phyloP scores from a whole-genome alignment of 2,329 filamentous ascomycete species.

The Paraphoma chrysanthemicola region DNA sequence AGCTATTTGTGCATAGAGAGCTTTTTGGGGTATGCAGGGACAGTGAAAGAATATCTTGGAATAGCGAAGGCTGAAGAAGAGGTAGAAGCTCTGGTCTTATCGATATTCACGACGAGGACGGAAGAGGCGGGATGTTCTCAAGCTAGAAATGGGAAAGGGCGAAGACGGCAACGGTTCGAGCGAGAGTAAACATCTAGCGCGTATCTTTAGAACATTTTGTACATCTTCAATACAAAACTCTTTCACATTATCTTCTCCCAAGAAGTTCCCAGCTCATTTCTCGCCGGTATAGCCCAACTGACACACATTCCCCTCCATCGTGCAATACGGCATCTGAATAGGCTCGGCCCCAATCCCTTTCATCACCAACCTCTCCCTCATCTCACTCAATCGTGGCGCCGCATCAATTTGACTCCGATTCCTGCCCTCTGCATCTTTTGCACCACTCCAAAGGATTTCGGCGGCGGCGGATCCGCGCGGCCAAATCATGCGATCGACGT shows the following conservation, averaged over 20 bases:
- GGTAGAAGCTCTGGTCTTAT: no score
- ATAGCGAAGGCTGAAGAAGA: no score
- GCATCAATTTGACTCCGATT: constrained; percentile 77
- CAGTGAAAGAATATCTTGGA: no score
- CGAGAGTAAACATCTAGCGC: no score
- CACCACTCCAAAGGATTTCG: constrained; percentile 82
- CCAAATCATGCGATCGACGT: constrained; percentile 79
- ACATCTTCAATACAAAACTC: no score
- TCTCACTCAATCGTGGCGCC: constrained; percentile 72
- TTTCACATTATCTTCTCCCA: background rate
- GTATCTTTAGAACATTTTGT: no score
- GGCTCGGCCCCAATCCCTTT: constrained; percentile 70
- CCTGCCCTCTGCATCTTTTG: constrained; percentile 67
- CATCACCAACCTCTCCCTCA: constrained; percentile 76
- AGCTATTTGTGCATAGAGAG: no score
- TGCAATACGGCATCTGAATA: constrained; percentile 77
- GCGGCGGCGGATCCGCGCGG: constrained; percentile 75
- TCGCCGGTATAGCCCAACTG: constrained; percentile 12
- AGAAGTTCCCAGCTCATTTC: background rate
- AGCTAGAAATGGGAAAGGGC: no score
- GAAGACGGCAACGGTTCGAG: no score
- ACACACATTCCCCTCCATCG: constrained; percentile 61
- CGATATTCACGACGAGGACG: no score
- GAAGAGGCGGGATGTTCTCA: no score
- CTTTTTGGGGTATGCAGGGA: no score